A percentile compares a stretch with the other conserved stretches of the same genome.
Evolutionary conservation across 78 protist species (phyloP).

Genomic region (Pigoraptor vietnamica): DNA sequence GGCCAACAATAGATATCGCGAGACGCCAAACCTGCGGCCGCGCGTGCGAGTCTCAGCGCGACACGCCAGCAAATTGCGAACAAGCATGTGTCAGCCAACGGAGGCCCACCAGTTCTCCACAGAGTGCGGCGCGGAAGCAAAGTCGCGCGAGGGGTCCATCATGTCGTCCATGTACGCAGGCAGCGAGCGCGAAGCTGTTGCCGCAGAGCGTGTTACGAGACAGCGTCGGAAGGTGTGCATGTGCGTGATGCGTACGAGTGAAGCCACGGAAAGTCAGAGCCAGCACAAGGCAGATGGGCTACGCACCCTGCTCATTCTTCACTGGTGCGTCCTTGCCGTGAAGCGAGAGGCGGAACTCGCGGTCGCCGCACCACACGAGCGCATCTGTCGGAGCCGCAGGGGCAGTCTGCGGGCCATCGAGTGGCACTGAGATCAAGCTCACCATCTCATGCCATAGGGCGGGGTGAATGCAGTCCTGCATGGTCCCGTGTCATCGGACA

Average conservation of each 20-base stretch:
- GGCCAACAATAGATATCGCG: not conserved
- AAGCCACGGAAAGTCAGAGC: too few relatives aligned
- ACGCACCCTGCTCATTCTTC: not conserved
- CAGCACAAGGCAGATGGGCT: not conserved
- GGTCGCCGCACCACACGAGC: not conserved
- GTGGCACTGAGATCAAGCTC: not conserved
- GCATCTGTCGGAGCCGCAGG: not conserved
- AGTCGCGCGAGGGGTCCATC: not conserved
- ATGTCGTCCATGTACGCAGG: not conserved
- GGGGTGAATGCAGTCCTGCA: too few relatives aligned
- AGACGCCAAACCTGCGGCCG: not conserved
- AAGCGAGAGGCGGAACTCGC: not conserved
- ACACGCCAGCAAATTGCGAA: not conserved
- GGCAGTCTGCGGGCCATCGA: not conserved
- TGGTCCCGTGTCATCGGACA: not conserved
- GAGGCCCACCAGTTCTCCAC: not conserved
- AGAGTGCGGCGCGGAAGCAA: not conserved
- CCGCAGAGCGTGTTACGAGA: not conserved
- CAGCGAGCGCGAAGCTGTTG: not conserved
- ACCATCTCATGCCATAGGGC: too few relatives aligned
- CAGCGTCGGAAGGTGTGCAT: not conserved
- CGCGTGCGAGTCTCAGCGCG: too few relatives aligned
- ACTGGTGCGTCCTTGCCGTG: not conserved
- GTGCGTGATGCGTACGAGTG: too few relatives aligned
- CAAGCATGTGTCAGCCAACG: not conserved